Conservation (phyloP, 345 rosid genomes). For the Syzygium aromaticum region DNA sequence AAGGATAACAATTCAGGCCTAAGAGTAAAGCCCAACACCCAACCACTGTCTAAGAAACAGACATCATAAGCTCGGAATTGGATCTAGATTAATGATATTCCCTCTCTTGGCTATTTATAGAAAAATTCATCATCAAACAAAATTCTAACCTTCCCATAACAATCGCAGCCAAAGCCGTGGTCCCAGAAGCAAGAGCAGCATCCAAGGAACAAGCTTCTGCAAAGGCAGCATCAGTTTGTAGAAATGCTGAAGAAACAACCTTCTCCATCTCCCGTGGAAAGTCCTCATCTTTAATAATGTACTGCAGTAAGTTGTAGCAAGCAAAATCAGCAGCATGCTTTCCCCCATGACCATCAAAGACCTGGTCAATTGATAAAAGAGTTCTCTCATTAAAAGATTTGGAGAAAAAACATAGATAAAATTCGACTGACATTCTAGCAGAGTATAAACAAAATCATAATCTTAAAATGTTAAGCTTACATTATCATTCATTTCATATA, state of each 20-base stretch:
- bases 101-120: neutral
- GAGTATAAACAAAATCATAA: neutral
- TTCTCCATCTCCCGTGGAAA: slow-evolving; percentile 64
- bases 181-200: slow-evolving; percentile 69
- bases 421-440: too few species aligned
- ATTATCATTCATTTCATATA: neutral
- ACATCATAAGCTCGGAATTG: neutral
- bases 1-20: neutral
- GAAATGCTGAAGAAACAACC: slow-evolving; percentile 70
- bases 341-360: slow-evolving; percentile 86
- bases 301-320: slow-evolving; percentile 52
- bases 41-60: neutral
- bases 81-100: neutral
- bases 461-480: neutral
- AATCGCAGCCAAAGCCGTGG: slow-evolving; percentile 84
- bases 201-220: slow-evolving; percentile 61
- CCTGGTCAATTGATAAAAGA: neutral
- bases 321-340: slow-evolving; percentile 91
- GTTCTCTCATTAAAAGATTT: neutral
- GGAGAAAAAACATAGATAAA: neutral
- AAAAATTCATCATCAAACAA: neutral
- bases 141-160: slow-evolving; percentile 65
- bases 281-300: slow-evolving; percentile 53
- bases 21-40: neutral
- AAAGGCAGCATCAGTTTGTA: slow-evolving; percentile 76